Conservation (phyloP, 805 yeast genomes). For the Kuraishia molischiana region DNA sequence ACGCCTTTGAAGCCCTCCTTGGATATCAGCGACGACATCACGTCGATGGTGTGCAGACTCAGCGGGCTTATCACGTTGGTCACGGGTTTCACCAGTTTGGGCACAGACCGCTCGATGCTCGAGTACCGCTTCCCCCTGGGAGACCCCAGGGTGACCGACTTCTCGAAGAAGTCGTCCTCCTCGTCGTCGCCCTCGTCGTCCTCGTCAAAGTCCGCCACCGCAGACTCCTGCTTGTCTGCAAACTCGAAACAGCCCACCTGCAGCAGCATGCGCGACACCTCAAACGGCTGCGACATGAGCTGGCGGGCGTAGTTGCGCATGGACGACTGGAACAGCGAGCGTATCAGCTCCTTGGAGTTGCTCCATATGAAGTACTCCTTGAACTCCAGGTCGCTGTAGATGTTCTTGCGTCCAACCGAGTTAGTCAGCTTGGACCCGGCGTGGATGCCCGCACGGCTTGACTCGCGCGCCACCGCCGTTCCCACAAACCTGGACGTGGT, state of each 20-base stretch:
- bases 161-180: slow-evolving; percentile 32
- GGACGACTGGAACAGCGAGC: slow-evolving; percentile 50
- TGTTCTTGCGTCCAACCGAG: slow-evolving; percentile 17
- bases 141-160: slow-evolving; percentile 7
- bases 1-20: slow-evolving; percentile 66
- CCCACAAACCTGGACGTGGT: slow-evolving; percentile 9
- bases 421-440: neutral
- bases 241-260: slow-evolving; percentile 63
- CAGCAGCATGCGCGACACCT: slow-evolving; percentile 63
- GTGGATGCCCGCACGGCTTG: slow-evolving; percentile 1
- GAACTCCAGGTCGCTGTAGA: slow-evolving; percentile 50
- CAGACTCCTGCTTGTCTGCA: neutral
- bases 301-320: slow-evolving; percentile 60
- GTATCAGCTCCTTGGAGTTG: slow-evolving; percentile 46
- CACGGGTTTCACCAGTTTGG: neutral
- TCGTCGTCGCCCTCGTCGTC: slow-evolving; percentile 31
- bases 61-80: slow-evolving; percentile 35
- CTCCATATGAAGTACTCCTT: slow-evolving; percentile 53
- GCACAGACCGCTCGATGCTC: slow-evolving; percentile 17
- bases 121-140: slow-evolving; percentile 15
- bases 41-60: slow-evolving; percentile 54
- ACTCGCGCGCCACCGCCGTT: slow-evolving; percentile 3
- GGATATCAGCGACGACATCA: slow-evolving; percentile 51
- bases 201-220: slow-evolving; percentile 12
- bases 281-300: slow-evolving; percentile 79